Evolutionary conservation across 1,284 basidiomycete species (phyloP), one percentile per base, ranked within the genome.

Genomic region (Tylopilus orsonianus): DNA sequence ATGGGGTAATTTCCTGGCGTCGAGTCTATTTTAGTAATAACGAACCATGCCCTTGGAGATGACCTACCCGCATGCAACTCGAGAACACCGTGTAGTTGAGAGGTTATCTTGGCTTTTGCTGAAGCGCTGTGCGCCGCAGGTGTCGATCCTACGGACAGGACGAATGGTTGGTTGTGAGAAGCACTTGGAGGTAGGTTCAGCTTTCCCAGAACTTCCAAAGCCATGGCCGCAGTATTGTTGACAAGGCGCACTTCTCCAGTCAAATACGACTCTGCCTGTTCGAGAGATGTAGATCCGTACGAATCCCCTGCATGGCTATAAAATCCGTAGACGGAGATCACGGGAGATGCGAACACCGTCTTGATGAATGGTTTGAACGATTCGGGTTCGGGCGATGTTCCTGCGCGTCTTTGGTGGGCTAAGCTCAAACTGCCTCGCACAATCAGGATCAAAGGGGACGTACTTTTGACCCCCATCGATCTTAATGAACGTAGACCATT

Each of bases 111-210:
- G 9, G 77, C 71, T 50, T 76, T 78, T n/a, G 73, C 69, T 18
- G 77, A 80, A 5, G 85, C 87, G 9, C 83, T 83, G 62, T 91
- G 87, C 0, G 90, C 90, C 2, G 91, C 87, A 2, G 91, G 91
- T 2, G 91, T 93, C n/a, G 90, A 86, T 12, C 91, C 91, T 1
- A 93, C 85, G 2, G 87, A 87, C 19, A 93, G 70, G 1, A 89
- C 76, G 57, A 89, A 90, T 1, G 77, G 76, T 33, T 73, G 62
- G 8, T 68, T 65, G 41, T 73, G 64, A 14, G 61, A 53, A 4
- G 55, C 43, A n/a, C 55, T 56, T 27, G 62, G 64, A 10, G 66
- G 61, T 9, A 68, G 67, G 34, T 61, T 59, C 4, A 69, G n/a
- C n/a, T n/a, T n/a, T n/a, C n/a, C 59, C 12, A 85, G 64, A 48